Percentiles rank a stretch among this genome's conserved stretches.
phyloP scores from a whole-genome alignment of 2,329 filamentous ascomycete species.

The Fonsecaea erecta region DNA sequence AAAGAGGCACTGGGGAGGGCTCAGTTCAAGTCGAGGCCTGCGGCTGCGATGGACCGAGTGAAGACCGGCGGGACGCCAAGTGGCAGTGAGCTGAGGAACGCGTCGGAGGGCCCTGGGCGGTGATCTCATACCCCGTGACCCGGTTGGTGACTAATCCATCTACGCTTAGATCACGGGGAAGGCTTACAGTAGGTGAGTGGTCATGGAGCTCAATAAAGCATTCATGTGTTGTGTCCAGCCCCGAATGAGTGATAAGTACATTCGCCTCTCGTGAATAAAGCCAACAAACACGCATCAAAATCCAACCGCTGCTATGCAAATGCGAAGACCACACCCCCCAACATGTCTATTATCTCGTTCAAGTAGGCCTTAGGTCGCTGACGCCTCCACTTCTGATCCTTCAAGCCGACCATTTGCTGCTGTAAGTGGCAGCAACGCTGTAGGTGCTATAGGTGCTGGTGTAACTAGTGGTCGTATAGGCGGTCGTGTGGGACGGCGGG shows the following conservation, averaged over 20 bases:
- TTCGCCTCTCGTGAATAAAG: background rate
- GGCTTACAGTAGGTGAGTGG: background rate
- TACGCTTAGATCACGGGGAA: background rate
- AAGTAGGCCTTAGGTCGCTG: background rate
- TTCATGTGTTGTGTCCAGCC: background rate
- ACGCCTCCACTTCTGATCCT: background rate
- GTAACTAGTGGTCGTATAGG: background rate
- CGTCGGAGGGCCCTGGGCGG: background rate
- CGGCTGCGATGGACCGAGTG: background rate
- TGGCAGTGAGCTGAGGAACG: background rate
- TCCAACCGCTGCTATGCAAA: background rate
- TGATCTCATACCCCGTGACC: constrained; percentile 1
- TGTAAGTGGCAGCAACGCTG: background rate
- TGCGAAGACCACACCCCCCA: background rate
- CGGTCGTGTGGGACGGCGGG: background rate
- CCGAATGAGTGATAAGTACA: background rate
- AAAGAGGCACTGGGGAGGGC: background rate
- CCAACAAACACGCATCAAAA: background rate
- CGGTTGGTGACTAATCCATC: background rate
- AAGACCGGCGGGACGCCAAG: background rate
- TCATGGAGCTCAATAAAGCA: background rate
- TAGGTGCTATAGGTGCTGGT: background rate
- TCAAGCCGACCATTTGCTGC: constrained; percentile 3
- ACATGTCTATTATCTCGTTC: background rate
- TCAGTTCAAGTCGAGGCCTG: background rate